Evolutionary conservation across 2,329 filamentous ascomycete genomes (phyloP).

Genomic region (Alternaria sp.): DNA sequence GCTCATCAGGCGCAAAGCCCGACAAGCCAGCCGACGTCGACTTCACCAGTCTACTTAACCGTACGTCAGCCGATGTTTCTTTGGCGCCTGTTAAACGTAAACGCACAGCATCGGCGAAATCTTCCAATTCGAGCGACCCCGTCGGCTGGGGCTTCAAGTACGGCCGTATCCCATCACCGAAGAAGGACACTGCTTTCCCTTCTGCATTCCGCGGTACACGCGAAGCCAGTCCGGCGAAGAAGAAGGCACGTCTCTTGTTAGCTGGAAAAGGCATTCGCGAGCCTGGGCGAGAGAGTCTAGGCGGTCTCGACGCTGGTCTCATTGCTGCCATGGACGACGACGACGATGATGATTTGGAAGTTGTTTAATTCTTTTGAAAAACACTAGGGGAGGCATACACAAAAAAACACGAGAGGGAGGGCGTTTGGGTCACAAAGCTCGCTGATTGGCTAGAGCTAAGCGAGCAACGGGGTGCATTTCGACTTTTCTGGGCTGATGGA

Average conservation of each 20-base stretch:
- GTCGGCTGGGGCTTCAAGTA: slow-evolving; percentile 57
- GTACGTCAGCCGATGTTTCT: slow-evolving; percentile 51
- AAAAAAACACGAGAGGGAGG: slow-evolving; percentile 9
- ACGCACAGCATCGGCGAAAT: slow-evolving; percentile 41
- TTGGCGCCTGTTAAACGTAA: slow-evolving; percentile 54
- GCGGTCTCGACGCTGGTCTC: slow-evolving; percentile 43
- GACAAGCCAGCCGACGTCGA: slow-evolving; percentile 29
- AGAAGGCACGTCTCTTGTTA: slow-evolving; percentile 56
- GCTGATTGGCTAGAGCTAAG: slow-evolving; percentile 42
- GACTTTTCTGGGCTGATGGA: slow-evolving; percentile 25
- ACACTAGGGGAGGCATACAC: slow-evolving; percentile 6
- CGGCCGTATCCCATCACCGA: slow-evolving; percentile 47
- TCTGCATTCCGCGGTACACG: slow-evolving; percentile 36
- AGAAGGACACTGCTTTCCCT: slow-evolving; percentile 25
- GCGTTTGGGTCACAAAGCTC: slow-evolving; percentile 22
- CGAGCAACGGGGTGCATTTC: slow-evolving; percentile 32
- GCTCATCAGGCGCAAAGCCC: slow-evolving; percentile 18
- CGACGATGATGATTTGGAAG: slow-evolving; percentile 58
- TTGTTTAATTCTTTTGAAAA: slow-evolving; percentile 49
- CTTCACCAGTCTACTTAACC: slow-evolving; percentile 53
- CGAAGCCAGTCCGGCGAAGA: slow-evolving; percentile 52
- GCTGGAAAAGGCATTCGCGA: slow-evolving; percentile 57
- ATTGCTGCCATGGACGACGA: slow-evolving; percentile 50
- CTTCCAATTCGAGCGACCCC: slow-evolving; percentile 40
- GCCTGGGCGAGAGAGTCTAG: slow-evolving; percentile 56